Conservation (phyloP, 148 eudicot genomes). For the Diospyros lotus region DNA sequence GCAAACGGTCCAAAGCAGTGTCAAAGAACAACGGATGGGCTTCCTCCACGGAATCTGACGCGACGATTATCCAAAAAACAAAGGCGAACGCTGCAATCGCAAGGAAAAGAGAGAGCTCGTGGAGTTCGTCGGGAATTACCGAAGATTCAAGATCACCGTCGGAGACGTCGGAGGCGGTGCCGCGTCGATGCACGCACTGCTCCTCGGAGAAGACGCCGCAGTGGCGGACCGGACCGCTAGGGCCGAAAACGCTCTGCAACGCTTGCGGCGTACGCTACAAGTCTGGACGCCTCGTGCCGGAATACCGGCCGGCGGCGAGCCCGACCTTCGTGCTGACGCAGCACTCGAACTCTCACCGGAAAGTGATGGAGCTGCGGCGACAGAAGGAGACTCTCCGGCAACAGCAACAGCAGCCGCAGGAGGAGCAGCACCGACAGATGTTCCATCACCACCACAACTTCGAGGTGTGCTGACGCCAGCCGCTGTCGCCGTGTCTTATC, state of each 20-base stretch:
- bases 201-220: slow-evolving; percentile 42
- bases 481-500: not conserved
- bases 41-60: not conserved
- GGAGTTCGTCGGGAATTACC: not conserved
- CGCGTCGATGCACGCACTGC: slow-evolving; percentile 30
- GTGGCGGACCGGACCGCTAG: slow-evolving; percentile 41
- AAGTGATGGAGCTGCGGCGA: slow-evolving; percentile 39
- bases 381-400: slow-evolving; percentile 24
- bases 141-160: not conserved
- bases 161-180: slow-evolving; percentile 1
- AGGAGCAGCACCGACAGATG: not conserved
- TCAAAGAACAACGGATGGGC: not conserved
- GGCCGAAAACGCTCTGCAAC: slow-evolving; percentile 43
- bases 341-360: slow-evolving; percentile 52
- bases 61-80: not conserved
- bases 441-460: slow-evolving; percentile 11
- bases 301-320: slow-evolving; percentile 42
- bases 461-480: slow-evolving; percentile 20
- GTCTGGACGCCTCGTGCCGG: slow-evolving; percentile 44
- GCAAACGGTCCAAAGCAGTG: slow-evolving; percentile 23
- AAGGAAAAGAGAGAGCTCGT: slow-evolving; percentile 4
- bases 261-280: slow-evolving; percentile 46
- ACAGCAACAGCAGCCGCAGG: slow-evolving; percentile 7
- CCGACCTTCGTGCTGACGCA: slow-evolving; percentile 35
- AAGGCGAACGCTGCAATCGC: not conserved